Base-by-base conservation (phyloP, 2,329 filamentous ascomycete species). In the Phoma herbarum region DNA sequence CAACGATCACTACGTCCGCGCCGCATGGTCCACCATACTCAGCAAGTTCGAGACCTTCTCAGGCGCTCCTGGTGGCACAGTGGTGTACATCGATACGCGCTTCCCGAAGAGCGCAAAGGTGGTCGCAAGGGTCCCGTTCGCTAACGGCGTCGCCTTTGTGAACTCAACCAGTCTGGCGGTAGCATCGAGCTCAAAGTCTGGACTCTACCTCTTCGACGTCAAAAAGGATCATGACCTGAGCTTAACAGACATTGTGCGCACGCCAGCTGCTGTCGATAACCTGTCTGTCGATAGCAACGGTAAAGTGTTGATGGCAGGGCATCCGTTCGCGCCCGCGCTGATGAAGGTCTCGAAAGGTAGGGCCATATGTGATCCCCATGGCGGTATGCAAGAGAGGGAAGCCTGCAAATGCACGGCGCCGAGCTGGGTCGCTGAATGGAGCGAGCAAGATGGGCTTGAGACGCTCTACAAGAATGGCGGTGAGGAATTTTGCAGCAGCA, bases 341-440 rank as follows among this genome's bases (percentile, higher is more conserved):
- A 65, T 69, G 57, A 52, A 52, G 12, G 63, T 71, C 2, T 60
- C 68, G 10, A 60, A 65, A 44, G 61, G 60, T 22, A 63, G 72
- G 44, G 62, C 63, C 28, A 55, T 54, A 2, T 73, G 68, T 23
- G 52, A 63, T 43, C 48, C 55, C 20, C 52, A 65, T 3, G 61
- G 63, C 6, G 64, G 46, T 12, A 50, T 59, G 45, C 61, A 67
- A 26, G 65, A 67, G 53, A 62, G 58, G 49, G 50, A 62, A 53
- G 67, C 64, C 11, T 76, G 73, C 54, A 64, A 59, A 39, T 69
- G 67, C 54, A 69, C 52, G 18, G 63, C 74, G 29, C 64, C 72
- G 28, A 78, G 73, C 64, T 79, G 75, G 72, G 70, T 75, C 8
- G 76, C 70, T 3, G 75, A 79, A 52, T 81, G 79, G 79, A 78